A percentile compares a stretch with the other conserved stretches of the same genome.
Conservation (phyloP, 1,139 yeast species). For the Hanseniaspora sp. region DNA sequence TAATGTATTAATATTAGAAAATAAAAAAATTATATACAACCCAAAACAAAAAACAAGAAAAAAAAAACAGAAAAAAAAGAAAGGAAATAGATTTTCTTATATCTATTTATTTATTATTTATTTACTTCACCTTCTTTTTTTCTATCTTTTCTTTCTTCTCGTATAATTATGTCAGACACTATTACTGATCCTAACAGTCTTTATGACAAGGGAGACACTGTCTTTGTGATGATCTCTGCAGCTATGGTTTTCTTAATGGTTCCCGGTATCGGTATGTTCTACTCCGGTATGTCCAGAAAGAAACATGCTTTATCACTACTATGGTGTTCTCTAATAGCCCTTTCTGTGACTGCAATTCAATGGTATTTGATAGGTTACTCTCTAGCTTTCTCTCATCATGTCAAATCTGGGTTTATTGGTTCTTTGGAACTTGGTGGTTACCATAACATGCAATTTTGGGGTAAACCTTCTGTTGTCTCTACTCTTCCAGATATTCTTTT, state of each 20-base stretch:
- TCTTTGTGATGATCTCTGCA: slow-evolving; percentile 70
- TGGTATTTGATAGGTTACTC: slow-evolving; percentile 99
- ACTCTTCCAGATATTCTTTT: slow-evolving; percentile 76
- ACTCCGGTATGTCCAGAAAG: slow-evolving; percentile 84
- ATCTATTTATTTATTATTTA: too few relatives aligned
- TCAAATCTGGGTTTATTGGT: slow-evolving; percentile 57
- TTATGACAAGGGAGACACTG: slow-evolving; percentile 70
- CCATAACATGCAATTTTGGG: slow-evolving; percentile 51
- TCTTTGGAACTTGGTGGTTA: slow-evolving; percentile 69
- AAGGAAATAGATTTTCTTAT: too few relatives aligned
- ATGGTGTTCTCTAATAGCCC: slow-evolving; percentile 91
- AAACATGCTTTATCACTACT: slow-evolving; percentile 81
- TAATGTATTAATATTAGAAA: too few relatives aligned
- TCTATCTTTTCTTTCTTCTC: too few relatives aligned
- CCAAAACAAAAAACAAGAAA: too few relatives aligned
- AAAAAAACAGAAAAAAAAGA: too few relatives aligned
- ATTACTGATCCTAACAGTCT: slow-evolving; percentile 61
- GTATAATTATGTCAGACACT: slow-evolving; percentile 31
- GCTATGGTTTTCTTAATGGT: slow-evolving; percentile 81
- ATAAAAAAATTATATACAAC: too few relatives aligned
- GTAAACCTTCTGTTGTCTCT: slow-evolving; percentile 59
- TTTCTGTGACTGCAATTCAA: slow-evolving; percentile 70
- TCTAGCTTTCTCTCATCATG: slow-evolving; percentile 63
- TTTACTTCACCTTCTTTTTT: too few relatives aligned
- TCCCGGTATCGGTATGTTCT: slow-evolving; percentile 88